Base-by-base conservation (phyloP, 1,284 basidiomycete species). In the Pisolithus thermaeus region DNA sequence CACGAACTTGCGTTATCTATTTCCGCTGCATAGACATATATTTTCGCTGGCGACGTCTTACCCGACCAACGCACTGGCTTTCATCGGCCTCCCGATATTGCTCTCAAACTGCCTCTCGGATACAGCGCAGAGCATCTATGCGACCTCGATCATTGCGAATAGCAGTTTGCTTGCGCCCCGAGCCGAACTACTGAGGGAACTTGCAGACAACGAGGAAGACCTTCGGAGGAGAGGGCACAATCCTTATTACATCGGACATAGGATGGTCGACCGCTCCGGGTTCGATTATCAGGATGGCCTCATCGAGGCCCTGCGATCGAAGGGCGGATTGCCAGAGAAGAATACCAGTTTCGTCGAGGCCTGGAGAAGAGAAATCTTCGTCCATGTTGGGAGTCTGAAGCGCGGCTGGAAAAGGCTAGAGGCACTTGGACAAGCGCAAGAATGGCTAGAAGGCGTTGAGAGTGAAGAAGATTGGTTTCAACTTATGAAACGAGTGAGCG, bases 21-120 rank as follows among this genome's bases (percentile, higher is more conserved):
- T 78, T 60, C 80, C 81, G 9, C 62, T 81, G 8, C 72, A 80
- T 58, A 61, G 68, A 39, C 78, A 81, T 60, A 73, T 81, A 32
- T 73, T 83, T 58, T 76, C 75, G 16, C 66, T 82, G 39, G 71
- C 73, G 22, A 61, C 72, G 4, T 60, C 65, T 3, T 65, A 78
- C 48, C 79, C 80, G 2, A 62, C 71, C 1, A 78, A 73, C 27
- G 75, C 79, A 16, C 72, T 82, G 20, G 69, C 76, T 11, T 81
- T 82, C 63, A 67, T 82, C 52, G 80, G 80, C 4, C 69, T 82
- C 1, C 72, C 72, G 7, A 59, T 68, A 14, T 60, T 68, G 40
- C 74, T 77, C 27, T 66, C 73, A 9, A 78, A 6, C 32, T 14
- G 32, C 49, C 75, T 77, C 6, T 77, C 75, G 6, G 76, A 79